Percentiles rank a stretch among this genome's conserved stretches.
Conservation (phyloP, 495 filamentous ascomycete genomes). For the Podospora pseudoanserina region DNA sequence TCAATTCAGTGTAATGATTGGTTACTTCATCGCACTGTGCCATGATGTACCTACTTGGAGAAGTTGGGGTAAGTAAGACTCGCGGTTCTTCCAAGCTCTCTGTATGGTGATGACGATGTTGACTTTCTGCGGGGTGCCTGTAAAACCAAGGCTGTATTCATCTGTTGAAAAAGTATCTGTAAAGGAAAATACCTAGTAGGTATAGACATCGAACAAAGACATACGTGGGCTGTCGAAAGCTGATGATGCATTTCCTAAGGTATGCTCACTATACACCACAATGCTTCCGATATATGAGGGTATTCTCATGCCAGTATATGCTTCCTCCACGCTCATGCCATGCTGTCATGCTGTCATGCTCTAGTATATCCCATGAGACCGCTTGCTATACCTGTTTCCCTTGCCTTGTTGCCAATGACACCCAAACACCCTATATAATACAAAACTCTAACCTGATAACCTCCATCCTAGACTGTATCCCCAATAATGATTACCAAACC, state of each 20-base stretch:
- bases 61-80: not conserved
- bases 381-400: slow-evolving; percentile 3
- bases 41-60: not conserved
- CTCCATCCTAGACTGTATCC: not conserved
- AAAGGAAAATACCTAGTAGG: too few relatives aligned
- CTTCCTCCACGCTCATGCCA: not conserved
- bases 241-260: too few relatives aligned
- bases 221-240: too few relatives aligned
- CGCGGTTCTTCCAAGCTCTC: not conserved
- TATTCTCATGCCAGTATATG: not conserved
- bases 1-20: not conserved
- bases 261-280: not conserved
- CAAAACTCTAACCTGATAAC: not conserved
- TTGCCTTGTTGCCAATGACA: not conserved
- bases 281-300: not conserved
- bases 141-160: too few relatives aligned
- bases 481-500: not conserved
- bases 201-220: too few relatives aligned
- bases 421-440: not conserved
- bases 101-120: not conserved
- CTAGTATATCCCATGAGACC: not conserved
- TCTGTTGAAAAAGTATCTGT: too few relatives aligned
- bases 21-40: not conserved
- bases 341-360: not conserved
- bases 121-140: not conserved